phyloP scores from a whole-genome alignment of 768 basidiomycete genomes.

The Podaxis sp. region DNA sequence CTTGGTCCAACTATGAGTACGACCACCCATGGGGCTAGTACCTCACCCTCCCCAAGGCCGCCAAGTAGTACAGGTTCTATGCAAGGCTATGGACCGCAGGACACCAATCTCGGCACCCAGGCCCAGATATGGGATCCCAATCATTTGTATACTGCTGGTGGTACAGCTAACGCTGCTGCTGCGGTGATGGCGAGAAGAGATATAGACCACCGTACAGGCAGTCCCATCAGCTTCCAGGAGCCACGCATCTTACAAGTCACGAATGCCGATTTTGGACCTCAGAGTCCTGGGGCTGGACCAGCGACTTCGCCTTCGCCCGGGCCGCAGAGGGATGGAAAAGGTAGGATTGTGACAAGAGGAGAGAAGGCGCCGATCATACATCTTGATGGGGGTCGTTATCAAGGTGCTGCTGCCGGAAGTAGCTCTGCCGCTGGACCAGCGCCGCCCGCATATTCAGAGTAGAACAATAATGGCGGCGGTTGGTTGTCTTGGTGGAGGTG shows the following conservation, averaged over 20 bases:
- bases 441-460: slow-evolving; percentile 27
- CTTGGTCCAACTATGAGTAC: neutral
- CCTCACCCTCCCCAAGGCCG: slow-evolving; percentile 40
- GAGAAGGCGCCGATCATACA: slow-evolving; percentile 38
- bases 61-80: slow-evolving; percentile 23
- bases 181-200: slow-evolving; percentile 16
- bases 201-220: slow-evolving; percentile 34
- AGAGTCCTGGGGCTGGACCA: slow-evolving; percentile 17
- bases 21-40: slow-evolving; percentile 26
- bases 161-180: slow-evolving; percentile 16
- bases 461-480: neutral
- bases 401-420: slow-evolving; percentile 17
- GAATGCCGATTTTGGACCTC: slow-evolving; percentile 30
- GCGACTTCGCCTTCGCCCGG: slow-evolving; percentile 26
- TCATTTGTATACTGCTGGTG: slow-evolving; percentile 13
- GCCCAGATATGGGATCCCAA: slow-evolving; percentile 14
- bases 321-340: slow-evolving; percentile 29
- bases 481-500: neutral
- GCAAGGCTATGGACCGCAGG: slow-evolving; percentile 17
- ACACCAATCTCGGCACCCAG: slow-evolving; percentile 20
- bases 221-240: slow-evolving; percentile 42
- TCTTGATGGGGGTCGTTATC: slow-evolving; percentile 38
- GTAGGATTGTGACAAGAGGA: slow-evolving; percentile 25
- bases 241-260: slow-evolving; percentile 40
- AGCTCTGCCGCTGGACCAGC: slow-evolving; percentile 20